Conservation (phyloP, 768 basidiomycete genomes). For the Hygrocybe coccinea region DNA sequence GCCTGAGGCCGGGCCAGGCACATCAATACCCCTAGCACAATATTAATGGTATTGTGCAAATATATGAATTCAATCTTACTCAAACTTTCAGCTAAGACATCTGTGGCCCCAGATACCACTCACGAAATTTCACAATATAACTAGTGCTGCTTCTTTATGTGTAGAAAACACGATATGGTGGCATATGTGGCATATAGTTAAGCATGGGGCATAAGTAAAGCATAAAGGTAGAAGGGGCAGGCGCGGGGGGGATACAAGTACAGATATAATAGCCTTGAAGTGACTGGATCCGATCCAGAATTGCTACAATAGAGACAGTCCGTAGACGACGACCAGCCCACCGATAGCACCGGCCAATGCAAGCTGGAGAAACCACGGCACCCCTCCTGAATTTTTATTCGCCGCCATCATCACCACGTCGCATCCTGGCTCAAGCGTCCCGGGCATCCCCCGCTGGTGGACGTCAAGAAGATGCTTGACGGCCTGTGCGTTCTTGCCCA, state of each 20-base stretch:
- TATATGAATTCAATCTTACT: too few species aligned
- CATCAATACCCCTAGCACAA: too few species aligned
- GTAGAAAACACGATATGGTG: neutral
- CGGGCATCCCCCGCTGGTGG: slow-evolving; percentile 22
- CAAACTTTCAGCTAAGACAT: too few species aligned
- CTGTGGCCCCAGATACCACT: too few species aligned
- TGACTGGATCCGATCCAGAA: neutral
- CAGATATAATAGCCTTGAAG: neutral
- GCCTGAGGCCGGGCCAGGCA: too few species aligned
- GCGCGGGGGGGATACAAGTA: too few species aligned
- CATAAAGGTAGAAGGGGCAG: neutral
- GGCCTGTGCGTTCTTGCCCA: slow-evolving; percentile 24
- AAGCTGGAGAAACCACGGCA: slow-evolving; percentile 6
- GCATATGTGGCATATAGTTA: neutral
- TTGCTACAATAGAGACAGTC: slow-evolving; percentile 8
- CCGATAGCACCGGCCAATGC: slow-evolving; percentile 6
- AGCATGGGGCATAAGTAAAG: neutral
- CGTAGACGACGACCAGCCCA: slow-evolving; percentile 3
- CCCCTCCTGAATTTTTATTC: too few species aligned
- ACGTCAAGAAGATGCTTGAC: slow-evolving; percentile 26
- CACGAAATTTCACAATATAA: too few species aligned
- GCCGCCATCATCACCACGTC: neutral
- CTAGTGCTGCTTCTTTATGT: too few species aligned
- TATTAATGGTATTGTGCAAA: too few species aligned
- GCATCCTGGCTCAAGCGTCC: slow-evolving; percentile 6